Percentiles rank a stretch among this genome's conserved stretches.
These are phyloP conservation scores for Linnemannia elongata DNA, from an alignment of 192 early-diverging fungal species.

Conservation along the genomic window DNA sequence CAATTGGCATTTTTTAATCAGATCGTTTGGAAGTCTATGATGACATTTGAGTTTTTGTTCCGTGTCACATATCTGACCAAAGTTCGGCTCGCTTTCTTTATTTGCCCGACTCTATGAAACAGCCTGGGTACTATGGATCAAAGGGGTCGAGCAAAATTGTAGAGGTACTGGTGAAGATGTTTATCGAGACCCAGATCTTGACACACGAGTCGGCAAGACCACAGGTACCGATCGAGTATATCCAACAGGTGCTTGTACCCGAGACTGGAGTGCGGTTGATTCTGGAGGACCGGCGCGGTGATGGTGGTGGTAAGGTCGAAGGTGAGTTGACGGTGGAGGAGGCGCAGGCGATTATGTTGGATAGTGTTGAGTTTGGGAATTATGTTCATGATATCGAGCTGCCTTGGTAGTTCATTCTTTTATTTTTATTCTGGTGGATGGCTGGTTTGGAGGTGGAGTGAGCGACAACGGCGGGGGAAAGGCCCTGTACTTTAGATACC, in stretches of 20 bases:
- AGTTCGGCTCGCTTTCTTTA: not conserved
- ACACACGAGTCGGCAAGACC: slow-evolving; percentile 46
- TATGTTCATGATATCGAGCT: slow-evolving; percentile 52
- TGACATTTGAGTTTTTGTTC: not conserved
- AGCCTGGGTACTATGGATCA: slow-evolving; percentile 72
- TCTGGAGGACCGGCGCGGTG: slow-evolving; percentile 48
- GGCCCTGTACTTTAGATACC: no score
- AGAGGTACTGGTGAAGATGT: slow-evolving; percentile 45
- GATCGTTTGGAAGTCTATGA: not conserved
- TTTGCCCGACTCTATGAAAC: not conserved
- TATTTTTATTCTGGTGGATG: no score
- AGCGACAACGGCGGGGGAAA: no score
- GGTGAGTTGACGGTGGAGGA: slow-evolving; percentile 28
- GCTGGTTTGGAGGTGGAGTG: no score
- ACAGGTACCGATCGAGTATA: slow-evolving; percentile 63
- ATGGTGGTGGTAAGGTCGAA: not conserved
- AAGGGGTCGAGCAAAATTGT: slow-evolving; percentile 58
- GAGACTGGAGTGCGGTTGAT: slow-evolving; percentile 64
- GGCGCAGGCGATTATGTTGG: slow-evolving; percentile 54
- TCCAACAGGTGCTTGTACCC: slow-evolving; percentile 68
- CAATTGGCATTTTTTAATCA: not conserved
- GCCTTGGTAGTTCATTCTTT: not conserved
- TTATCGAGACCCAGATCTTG: slow-evolving; percentile 51
- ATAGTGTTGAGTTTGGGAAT: slow-evolving; percentile 60
- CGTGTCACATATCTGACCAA: not conserved